Conservation (phyloP, 768 basidiomycete species). For the Auricularia auricula-judae region DNA sequence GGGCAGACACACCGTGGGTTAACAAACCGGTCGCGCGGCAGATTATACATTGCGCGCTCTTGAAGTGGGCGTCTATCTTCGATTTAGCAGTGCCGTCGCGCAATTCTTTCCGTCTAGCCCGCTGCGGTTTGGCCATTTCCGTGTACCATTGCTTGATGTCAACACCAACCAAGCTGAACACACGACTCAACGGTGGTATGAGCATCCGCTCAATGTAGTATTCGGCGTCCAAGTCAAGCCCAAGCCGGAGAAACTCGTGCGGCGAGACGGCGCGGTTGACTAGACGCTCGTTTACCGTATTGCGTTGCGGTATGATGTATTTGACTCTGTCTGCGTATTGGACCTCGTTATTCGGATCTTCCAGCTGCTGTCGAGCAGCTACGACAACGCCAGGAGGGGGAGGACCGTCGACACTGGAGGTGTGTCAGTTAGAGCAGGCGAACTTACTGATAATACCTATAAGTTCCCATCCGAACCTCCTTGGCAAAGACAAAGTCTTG, state of each 20-base stretch:
- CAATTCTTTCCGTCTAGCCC: conserved; percentile 20
- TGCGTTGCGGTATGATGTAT: conserved; percentile 65
- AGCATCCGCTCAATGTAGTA: conserved; percentile 86
- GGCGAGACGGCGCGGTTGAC: conserved; percentile 72
- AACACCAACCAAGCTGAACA: conserved; percentile 82
- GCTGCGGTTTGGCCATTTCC: conserved; percentile 64
- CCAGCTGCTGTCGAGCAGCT: conserved; percentile 59
- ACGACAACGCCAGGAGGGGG: conserved; percentile 91
- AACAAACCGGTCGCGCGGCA: conserved; percentile 42
- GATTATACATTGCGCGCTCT: conserved; percentile 53
- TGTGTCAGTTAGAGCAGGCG: not conserved
- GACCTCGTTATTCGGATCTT: conserved; percentile 72
- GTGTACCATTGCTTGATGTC: conserved; percentile 81
- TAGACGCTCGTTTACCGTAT: conserved; percentile 50
- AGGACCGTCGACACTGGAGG: conserved; percentile 58
- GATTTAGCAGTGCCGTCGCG: conserved; percentile 26
- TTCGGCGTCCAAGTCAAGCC: conserved; percentile 69
- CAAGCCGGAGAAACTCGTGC: conserved; percentile 50
- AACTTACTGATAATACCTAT: conserved; percentile 45
- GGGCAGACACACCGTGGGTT: conserved; percentile 32
- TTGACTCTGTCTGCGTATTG: conserved; percentile 92
- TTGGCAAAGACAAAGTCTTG: conserved; percentile 94
- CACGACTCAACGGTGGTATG: conserved; percentile 80
- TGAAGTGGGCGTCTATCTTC: conserved; percentile 65
- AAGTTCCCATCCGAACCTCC: conserved; percentile 87